Evolutionary conservation across 306 rosid genomes (phyloP), one percentile per base, ranked within the genome.

Genomic region (Vigna angularis): DNA sequence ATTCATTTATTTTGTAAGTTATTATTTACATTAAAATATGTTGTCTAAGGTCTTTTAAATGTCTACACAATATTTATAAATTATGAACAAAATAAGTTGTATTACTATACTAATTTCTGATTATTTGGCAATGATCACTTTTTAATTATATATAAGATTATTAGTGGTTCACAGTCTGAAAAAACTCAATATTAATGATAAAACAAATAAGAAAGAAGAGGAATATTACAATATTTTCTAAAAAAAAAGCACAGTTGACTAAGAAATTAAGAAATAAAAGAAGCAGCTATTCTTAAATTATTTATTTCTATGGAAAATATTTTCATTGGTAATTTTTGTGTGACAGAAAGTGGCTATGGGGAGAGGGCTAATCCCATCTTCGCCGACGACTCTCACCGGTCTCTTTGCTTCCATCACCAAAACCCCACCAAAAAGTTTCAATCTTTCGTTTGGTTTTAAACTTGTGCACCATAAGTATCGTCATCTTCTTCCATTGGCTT

Each of bases 361-460:
- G 86, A 85, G 86, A 80, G 90, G 86, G 38, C 48, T 90, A 42
- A 75, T 93, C 79, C 56, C 76, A 24, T 80, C 82, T 52, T 32
- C 84, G 9, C 84, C 80, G 30, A 77, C 80, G 24, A 77, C 82
- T 28, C 69, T 34, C 72, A 64, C 88, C 38, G 81, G 75, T 57
- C 22, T 84, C 7, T 36, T 80, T 6, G 38, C 86, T 28, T 75
- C 89, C 4, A 40, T 85, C 77, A 81, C 90, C 38, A 87, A 56
- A 82, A 12, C 66, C 52, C 79, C 76, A 38, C 74, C 32, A 16
- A 79, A 81, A 20, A 14, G 18, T 66, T 85, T 78, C 78, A 85
- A 75, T 15, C 66, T 82, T 36, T 74, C 87, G 24, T 66, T 70
- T 7, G 50, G 66, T 24, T 87, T 74, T 15, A 78, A 68, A 22